Base-by-base conservation (phyloP, 1,284 basidiomycete species). In the Moesziomyces sp. region DNA sequence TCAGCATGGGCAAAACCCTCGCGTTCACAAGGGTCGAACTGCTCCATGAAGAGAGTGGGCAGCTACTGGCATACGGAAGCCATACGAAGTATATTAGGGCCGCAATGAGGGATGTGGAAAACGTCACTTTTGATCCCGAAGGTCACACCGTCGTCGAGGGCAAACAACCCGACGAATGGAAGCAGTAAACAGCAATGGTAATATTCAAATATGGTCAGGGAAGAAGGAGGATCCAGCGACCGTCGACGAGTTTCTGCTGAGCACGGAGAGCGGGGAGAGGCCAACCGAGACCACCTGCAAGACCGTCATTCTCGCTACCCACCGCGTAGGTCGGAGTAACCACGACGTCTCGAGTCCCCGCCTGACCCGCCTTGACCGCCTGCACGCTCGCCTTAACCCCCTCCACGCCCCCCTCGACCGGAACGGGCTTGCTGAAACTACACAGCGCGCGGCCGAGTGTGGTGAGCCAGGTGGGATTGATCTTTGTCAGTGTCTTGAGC, bases 381-480 rank as follows among this genome's bases (percentile, higher is more conserved):
- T 63, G 53, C 26, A 72, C 51, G 11, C 45, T 52, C 49, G 63
- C 61, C 38, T 52, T 51, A 26, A 71, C 28, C 33, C 44, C 33
- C 18, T 58, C 54, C 52, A 64, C 7, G 48, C 58, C 61, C 13
- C 52, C 55, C 9, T 52, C 46, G 2, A 61, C 55, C 16, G 73
- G 73, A 16, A 59, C 55, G 0, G 93, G 92, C 84, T 94, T 95
- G 5, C 91, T 93, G 83, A 93, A 97, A 1, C 90, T 91, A 85
- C 95, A 98, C 52, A 97, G 85, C 0, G 90, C 87, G 49, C 88
- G 87, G 48, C 93, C 96, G 13, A 99, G 87, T 0, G 88, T 88
- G 3, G 92, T 87, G 43, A 99, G 85, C 97, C 97, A 99, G 10
- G 89, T 88, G 0, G 93, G 89, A 85, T 99, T 97, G 74, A 97